A percentile compares a stretch with the other conserved stretches of the same genome.
These are phyloP conservation scores for Castanospermum australe DNA, from an alignment of 306 rosid genomes.

Conservation along the genomic window DNA sequence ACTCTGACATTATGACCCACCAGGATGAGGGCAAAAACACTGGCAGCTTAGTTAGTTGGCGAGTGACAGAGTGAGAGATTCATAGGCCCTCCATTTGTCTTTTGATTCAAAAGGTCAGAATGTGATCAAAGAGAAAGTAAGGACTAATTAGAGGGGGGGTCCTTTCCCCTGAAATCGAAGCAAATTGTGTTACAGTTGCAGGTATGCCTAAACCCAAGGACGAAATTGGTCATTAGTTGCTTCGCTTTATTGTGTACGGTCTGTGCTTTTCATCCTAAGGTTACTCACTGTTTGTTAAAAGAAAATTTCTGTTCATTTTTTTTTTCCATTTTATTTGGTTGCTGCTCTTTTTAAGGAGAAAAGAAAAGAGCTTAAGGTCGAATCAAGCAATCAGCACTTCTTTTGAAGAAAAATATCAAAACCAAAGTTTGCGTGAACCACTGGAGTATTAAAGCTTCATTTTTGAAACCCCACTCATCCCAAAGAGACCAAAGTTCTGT, in stretches of 20 bases:
- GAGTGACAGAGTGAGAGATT: conserved; percentile 10
- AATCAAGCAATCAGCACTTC: conserved; percentile 52
- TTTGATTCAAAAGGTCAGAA: conserved; percentile 24
- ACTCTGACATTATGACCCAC: conserved; percentile 17
- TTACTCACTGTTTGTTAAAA: conserved; percentile 44
- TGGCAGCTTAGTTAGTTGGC: conserved; percentile 24
- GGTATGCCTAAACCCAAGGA: conserved; percentile 53
- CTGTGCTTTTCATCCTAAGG: conserved; percentile 44
- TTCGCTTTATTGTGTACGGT: conserved; percentile 65
- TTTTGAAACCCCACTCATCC: conserved; percentile 38
- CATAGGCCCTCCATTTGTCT: conserved; percentile 10
- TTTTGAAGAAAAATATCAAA: conserved; percentile 49
- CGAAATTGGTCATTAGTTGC: conserved; percentile 44
- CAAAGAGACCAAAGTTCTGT: conserved; percentile 38
- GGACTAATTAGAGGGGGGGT: conserved; percentile 32
- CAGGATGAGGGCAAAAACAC: not conserved
- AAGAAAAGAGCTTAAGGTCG: conserved; percentile 32
- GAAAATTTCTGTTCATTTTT: conserved; percentile 35
- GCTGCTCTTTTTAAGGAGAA: conserved; percentile 35
- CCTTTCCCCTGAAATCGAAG: conserved; percentile 52
- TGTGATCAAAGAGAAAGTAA: not conserved
- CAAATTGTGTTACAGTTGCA: conserved; percentile 45
- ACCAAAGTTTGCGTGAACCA: conserved; percentile 17
- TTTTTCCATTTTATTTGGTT: conserved; percentile 14
- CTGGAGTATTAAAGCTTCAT: conserved; percentile 28